phyloP scores from a whole-genome alignment of 805 yeast genomes.

The Starmerella gropengiesseri region DNA sequence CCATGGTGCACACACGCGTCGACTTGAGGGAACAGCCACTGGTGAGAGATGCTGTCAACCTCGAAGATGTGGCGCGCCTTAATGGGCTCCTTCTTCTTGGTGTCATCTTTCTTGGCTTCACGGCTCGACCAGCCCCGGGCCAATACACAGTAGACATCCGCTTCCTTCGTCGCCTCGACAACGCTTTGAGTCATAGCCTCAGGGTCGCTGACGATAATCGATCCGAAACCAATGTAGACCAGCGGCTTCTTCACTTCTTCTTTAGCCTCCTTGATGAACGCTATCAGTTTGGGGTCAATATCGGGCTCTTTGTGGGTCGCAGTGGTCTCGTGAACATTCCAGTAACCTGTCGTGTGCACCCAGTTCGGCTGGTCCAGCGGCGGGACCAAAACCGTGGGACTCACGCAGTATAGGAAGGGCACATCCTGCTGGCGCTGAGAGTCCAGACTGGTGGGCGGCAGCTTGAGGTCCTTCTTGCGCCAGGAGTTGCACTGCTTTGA shows the following conservation, averaged over 20 bases:
- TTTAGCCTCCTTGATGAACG: conserved; percentile 55
- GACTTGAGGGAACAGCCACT: conserved; percentile 80
- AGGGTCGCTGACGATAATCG: conserved; percentile 83
- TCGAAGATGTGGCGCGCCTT: conserved; percentile 43
- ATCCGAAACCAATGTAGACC: conserved; percentile 91
- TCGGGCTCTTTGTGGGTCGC: conserved; percentile 37
- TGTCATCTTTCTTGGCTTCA: conserved; percentile 28
- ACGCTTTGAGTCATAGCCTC: conserved; percentile 65
- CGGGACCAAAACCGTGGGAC: conserved; percentile 83
- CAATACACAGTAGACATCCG: conserved; percentile 76
- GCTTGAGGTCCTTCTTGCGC: conserved; percentile 57
- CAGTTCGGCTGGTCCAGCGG: conserved; percentile 89
- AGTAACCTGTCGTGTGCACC: conserved; percentile 92
- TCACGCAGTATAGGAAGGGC: conserved; percentile 81
- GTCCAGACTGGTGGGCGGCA: conserved; percentile 61
- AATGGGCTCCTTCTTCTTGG: conserved; percentile 18
- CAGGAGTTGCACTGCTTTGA: conserved; percentile 77
- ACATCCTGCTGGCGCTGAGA: conserved; percentile 63
- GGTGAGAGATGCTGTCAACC: conserved; percentile 74
- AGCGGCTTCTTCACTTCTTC: conserved; percentile 47
- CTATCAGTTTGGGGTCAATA: conserved; percentile 39
- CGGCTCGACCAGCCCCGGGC: conserved; percentile 95
- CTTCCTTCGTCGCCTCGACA: conserved; percentile 61
- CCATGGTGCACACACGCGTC: conserved; percentile 98
- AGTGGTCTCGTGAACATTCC: conserved; percentile 62